phyloP scores from a whole-genome alignment of 2,329 filamentous ascomycete genomes.

The Neonectria sp. region DNA sequence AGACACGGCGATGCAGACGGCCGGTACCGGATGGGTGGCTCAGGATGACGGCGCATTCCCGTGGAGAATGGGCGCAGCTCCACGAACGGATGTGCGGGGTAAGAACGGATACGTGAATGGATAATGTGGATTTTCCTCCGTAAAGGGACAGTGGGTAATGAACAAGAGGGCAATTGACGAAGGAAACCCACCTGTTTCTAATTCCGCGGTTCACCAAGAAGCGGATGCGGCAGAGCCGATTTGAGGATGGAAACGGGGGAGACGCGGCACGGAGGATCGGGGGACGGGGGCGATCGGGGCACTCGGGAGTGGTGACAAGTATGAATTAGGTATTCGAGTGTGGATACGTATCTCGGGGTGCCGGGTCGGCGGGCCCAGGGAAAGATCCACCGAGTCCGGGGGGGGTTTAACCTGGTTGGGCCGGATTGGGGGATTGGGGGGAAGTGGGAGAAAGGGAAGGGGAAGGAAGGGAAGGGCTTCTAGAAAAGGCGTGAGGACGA shows the following conservation, averaged over 20 bases:
- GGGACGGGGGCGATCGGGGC: conserved; percentile 26
- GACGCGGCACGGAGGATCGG: conserved; percentile 24
- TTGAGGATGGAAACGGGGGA: conserved; percentile 15
- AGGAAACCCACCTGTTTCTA: background rate
- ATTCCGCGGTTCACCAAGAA: background rate
- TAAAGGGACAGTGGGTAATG: background rate
- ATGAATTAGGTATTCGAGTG: conserved; percentile 43
- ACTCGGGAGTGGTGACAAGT: conserved; percentile 47
- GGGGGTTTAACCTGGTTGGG: conserved; percentile 16
- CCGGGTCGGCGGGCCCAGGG: conserved; percentile 44
- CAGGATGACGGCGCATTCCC: background rate
- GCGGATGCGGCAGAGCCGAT: conserved; percentile 12
- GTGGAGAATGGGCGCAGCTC: background rate
- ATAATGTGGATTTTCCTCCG: background rate
- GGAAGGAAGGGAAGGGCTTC: conserved; percentile 35
- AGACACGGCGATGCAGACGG: background rate
- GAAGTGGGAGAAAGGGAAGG: conserved; percentile 3
- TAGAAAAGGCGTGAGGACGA: conserved; percentile 35
- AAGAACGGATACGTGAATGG: background rate
- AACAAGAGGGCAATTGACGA: background rate
- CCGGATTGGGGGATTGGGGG: background rate
- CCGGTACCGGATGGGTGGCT: conserved; percentile 6
- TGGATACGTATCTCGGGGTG: conserved; percentile 44
- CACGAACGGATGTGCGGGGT: conserved; percentile 2
- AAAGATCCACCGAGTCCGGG: conserved; percentile 37